Base-by-base conservation (phyloP, 2,329 filamentous ascomycete genomes). In the Calycina herbarum region DNA sequence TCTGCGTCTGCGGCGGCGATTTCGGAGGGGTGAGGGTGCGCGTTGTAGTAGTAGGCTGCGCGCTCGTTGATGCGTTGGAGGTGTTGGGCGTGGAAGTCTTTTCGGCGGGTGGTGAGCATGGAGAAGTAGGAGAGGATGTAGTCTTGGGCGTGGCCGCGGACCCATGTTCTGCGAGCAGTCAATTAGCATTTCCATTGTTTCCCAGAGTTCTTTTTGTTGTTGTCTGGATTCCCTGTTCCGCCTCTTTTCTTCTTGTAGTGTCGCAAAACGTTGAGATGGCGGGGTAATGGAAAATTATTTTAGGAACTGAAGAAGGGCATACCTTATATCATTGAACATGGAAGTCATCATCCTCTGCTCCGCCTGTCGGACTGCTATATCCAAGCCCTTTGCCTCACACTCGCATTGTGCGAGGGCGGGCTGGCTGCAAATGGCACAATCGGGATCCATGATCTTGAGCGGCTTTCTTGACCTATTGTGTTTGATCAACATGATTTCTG, bases 111-210 rank as follows among this genome's bases (percentile, higher is more conserved):
- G 29, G 84, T 85, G 70, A 89, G 83, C 56, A 85, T 78, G 64
- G 82, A 80, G 76, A 88, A 90, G 77, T 89, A 88, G 69, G 85
- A 83, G 65, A 90, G 82, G 73, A 90, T 89, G 73, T 88, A 89
- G 74, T 89, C 87, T 76, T 89, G 86, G 65, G 87, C 87, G 71
- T 88, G 87, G 67, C 80, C 81, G 67, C 86, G 83, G 64, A 90
- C 88, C 87, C 87, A 90, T 64, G 79, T 77, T 63, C 87, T 90
- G 57, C 69, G 5, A 24, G 24, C 0, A n/a, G 2, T 24, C 11
- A 8, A 51, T 51, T 51, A 51, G 45, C 45, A 1, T 20, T 20
- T 20, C 20, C 20, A 20, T 20, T 20, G 20, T 20, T 20, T 20
- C 20, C 20, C 20, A 20, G 20, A 20, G 20, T 20, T 20, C 20